Evolutionary conservation across 2,329 filamentous ascomycete species (phyloP).

Genomic region (Penicillium occitanis): DNA sequence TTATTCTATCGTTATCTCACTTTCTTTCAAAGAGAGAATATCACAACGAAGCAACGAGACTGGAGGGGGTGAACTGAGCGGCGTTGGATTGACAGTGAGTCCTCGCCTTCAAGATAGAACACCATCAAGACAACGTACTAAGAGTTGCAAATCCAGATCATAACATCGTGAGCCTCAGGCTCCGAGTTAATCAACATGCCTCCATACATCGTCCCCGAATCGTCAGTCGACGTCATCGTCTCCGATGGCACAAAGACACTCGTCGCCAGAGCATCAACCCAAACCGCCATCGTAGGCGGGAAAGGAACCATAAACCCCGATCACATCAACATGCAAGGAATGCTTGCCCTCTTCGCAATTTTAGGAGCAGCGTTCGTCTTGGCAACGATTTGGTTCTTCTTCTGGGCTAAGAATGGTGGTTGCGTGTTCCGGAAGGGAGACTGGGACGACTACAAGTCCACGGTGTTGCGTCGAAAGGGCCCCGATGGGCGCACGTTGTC

Average conservation of each 20-base stretch:
- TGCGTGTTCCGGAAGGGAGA: slow-evolving; percentile 82
- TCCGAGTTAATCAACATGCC: slow-evolving; percentile 12
- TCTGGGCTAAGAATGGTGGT: slow-evolving; percentile 94
- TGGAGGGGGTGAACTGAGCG: slow-evolving; percentile 2
- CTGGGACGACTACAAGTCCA: slow-evolving; percentile 98
- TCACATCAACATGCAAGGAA: slow-evolving; percentile 56
- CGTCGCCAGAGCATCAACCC: slow-evolving; percentile 22
- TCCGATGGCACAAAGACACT: slow-evolving; percentile 18
- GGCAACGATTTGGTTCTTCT: slow-evolving; percentile 92
- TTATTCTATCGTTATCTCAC: neutral
- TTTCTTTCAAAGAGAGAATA: neutral
- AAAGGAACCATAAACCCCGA: slow-evolving; percentile 42
- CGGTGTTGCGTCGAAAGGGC: slow-evolving; percentile 82
- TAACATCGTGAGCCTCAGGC: slow-evolving; percentile 6
- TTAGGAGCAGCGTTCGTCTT: slow-evolving; percentile 75
- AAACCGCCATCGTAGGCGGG: slow-evolving; percentile 21
- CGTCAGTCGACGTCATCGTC: neutral
- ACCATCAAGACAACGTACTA: neutral
- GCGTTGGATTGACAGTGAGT: slow-evolving; percentile 6
- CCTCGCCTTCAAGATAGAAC: neutral
- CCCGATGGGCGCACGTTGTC: slow-evolving; percentile 84
- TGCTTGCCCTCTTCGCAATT: slow-evolving; percentile 83
- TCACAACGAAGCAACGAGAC: neutral
- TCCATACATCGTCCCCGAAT: slow-evolving; percentile 6
- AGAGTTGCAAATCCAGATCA: slow-evolving; percentile 22